Evolutionary conservation across 2,329 filamentous ascomycete genomes (phyloP), one percentile per base, ranked within the genome.

Genomic region (Fusarium agapanthi): DNA sequence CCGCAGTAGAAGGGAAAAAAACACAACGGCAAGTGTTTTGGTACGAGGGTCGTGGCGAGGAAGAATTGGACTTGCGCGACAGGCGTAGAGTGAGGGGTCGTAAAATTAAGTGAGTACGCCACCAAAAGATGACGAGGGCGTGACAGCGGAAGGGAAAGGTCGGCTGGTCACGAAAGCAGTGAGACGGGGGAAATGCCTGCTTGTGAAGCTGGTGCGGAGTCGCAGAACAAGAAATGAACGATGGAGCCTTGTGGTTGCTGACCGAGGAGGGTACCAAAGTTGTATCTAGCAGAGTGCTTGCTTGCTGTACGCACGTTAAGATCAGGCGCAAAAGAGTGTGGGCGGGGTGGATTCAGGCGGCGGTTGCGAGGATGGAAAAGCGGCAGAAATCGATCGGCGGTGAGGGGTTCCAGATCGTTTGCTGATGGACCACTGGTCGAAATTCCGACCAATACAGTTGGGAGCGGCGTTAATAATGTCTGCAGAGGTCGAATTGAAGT

Each of bases 371-470:
- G 71, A 73, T 60, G 71, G 69, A 67, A 72, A 58, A 63, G 61
- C 71, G 75, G 73, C 75, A 77, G 75, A 77, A 76, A 75, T 72
- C 67, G 75, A 77, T 77, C 75, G 73, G 75, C 75, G 75, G 75
- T 77, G 75, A 77, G 75, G 75, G 73, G 75, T 70, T 73, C 75
- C 73, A 76, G 75, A 77, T 77, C 73, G 71, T 74, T 73, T 63
- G 54, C 61, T 67, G 63, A 71, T 76, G 69, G 75, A 66, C n/a
- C 24, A 53, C 64, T 69, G 55, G 58, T 69, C 68, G 54, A 62
- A 67, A 60, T 64, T 61, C 61, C 41, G 58, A 54, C 67, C 68
- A 69, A 74, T 48, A 24, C 63, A 65, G 58, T 48, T 69, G 65
- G 24, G 59, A 74, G 68, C 61, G 51, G 41, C 41, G 67, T 61